A percentile compares a stretch with the other conserved stretches of the same genome.
These are phyloP conservation scores for Phytophthora hibernalis DNA, from an alignment of 352 stramenopile genomes.

Conservation along the genomic window DNA sequence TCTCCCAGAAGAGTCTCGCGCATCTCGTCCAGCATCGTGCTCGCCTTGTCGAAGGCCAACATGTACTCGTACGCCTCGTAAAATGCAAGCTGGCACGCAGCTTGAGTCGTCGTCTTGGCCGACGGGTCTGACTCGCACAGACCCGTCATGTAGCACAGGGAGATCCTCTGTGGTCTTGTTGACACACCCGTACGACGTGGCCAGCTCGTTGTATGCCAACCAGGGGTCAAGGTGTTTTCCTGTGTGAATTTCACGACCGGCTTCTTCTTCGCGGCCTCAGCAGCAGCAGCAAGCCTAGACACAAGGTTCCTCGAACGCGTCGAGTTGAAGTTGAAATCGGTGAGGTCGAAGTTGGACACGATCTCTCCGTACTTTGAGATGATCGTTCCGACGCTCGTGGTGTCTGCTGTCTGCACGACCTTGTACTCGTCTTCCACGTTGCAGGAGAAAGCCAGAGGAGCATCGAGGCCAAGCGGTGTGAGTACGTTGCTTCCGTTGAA, in stretches of 20 bases:
- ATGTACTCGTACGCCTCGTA: constrained; percentile 67
- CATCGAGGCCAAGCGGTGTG: constrained; percentile 58
- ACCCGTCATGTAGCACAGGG: constrained; percentile 72
- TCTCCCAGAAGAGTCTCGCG: constrained; percentile 75
- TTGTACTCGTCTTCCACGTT: constrained; percentile 69
- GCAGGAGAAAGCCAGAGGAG: constrained; percentile 66
- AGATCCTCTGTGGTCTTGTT: constrained; percentile 46
- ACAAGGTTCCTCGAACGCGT: constrained; percentile 54
- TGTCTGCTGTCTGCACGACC: constrained; percentile 50
- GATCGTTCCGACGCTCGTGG: constrained; percentile 42
- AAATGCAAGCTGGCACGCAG: constrained; percentile 63
- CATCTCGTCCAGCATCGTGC: constrained; percentile 73
- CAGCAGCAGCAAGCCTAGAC: constrained; percentile 44
- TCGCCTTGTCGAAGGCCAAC: constrained; percentile 64
- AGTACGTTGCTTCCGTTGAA: constrained; percentile 76
- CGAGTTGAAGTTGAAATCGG: constrained; percentile 74
- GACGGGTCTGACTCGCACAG: constrained; percentile 41
- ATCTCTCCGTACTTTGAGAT: constrained; percentile 53
- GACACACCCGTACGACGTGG: constrained; percentile 31
- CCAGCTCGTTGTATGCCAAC: constrained; percentile 48
- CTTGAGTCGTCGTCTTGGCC: constrained; percentile 16
- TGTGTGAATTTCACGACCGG: constrained; percentile 45
- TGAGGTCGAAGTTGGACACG: constrained; percentile 60
- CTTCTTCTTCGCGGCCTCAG: constrained; percentile 24
- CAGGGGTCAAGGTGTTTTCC: constrained; percentile 74